Conservation (phyloP, 148 eudicot genomes). For the Rhododendron griersonianum region DNA sequence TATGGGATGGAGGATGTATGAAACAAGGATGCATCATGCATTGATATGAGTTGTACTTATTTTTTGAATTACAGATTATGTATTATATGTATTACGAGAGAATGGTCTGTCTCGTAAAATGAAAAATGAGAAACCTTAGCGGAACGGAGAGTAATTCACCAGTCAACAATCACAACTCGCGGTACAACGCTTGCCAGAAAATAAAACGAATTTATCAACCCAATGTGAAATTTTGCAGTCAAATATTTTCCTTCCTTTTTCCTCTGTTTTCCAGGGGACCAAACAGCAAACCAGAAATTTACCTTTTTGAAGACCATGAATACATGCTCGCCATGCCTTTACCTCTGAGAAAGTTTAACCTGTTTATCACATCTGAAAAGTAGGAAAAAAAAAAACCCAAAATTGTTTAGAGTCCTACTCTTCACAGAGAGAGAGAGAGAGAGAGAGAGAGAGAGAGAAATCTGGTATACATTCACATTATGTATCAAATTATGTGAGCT, state of each 20-base stretch:
- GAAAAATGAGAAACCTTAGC: too few relatives aligned
- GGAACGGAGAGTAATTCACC: background rate
- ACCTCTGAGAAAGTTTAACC: constrained; percentile 25
- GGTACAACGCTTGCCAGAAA: too few relatives aligned
- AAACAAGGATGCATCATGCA: too few relatives aligned
- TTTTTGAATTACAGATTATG: too few relatives aligned
- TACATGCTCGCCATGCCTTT: constrained; percentile 28
- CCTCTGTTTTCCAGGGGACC: background rate
- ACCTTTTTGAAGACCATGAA: constrained; percentile 34
- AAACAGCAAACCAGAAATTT: background rate
- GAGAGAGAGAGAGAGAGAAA: too few relatives aligned
- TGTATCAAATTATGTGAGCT: background rate
- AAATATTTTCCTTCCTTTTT: background rate
- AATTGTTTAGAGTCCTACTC: background rate
- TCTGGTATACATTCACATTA: background rate
- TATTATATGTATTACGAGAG: too few relatives aligned
- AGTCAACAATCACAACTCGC: too few relatives aligned
- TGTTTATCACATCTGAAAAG: constrained; percentile 20
- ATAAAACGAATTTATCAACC: too few relatives aligned
- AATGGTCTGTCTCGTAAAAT: too few relatives aligned
- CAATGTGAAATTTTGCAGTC: background rate
- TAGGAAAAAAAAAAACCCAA: background rate
- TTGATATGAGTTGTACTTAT: too few relatives aligned
- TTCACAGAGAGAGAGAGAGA: too few relatives aligned
- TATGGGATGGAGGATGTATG: too few relatives aligned